Evolutionary conservation across 495 filamentous ascomycete genomes (phyloP).

Genomic region (Tuber umbilicatum): DNA sequence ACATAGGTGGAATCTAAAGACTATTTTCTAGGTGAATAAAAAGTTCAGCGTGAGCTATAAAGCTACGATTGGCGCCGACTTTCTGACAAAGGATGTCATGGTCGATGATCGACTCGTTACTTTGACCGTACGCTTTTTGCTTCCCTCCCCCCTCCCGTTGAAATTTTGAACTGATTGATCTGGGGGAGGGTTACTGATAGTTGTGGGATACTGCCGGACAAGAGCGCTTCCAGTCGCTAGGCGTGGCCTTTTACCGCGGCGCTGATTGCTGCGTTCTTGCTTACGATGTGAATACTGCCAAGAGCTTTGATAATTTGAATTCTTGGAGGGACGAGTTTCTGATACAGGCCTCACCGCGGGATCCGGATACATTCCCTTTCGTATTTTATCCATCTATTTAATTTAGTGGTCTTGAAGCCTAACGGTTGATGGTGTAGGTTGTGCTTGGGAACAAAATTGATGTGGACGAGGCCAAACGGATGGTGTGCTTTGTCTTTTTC

Average conservation of each 20-base stretch:
- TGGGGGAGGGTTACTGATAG: constrained; percentile 47
- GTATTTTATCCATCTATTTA: constrained; percentile 37
- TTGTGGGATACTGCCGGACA: constrained; percentile 98
- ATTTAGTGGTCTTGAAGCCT: background rate
- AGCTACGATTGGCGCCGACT: constrained; percentile 96
- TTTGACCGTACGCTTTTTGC: constrained; percentile 68
- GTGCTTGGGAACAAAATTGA: constrained; percentile 98
- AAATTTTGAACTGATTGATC: background rate
- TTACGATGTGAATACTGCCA: constrained; percentile 97
- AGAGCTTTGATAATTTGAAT: constrained; percentile 96
- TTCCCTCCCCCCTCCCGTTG: background rate
- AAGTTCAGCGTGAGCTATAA: constrained; percentile 99
- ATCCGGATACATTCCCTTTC: constrained; percentile 96
- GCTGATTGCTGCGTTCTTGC: constrained; percentile 97
- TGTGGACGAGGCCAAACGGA: constrained; percentile 91
- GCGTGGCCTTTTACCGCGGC: constrained; percentile 95
- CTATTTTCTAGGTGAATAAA: constrained; percentile 77
- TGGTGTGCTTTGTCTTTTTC: constrained; percentile 48
- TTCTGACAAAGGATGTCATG: constrained; percentile 92
- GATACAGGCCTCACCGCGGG: constrained; percentile 91
- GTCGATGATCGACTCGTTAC: constrained; percentile 95
- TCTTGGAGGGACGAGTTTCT: constrained; percentile 98
- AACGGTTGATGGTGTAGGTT: constrained; percentile 8
- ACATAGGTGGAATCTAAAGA: constrained; percentile 9
- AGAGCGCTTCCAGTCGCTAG: constrained; percentile 93